A percentile compares a stretch with the other conserved stretches of the same genome.
Evolutionary conservation across 495 filamentous ascomycete genomes (phyloP).

Genomic region (Daldinia grandis): DNA sequence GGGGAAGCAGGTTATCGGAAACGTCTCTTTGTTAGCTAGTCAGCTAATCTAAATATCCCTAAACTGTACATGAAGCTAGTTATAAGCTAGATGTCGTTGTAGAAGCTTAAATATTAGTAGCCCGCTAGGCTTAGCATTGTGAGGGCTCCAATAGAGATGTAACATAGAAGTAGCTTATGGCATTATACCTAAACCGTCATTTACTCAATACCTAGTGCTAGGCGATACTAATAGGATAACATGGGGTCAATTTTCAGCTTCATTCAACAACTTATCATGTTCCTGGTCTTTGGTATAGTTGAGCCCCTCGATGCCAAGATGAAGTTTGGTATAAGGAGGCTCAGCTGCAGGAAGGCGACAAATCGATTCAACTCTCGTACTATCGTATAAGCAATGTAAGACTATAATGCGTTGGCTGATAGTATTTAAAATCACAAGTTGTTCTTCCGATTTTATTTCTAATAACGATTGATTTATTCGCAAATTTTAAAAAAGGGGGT

Average conservation of each 20-base stretch:
- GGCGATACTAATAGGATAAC: background rate
- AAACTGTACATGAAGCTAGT: background rate
- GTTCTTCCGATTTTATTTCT: background rate
- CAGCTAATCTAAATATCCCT: background rate
- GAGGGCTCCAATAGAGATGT: background rate
- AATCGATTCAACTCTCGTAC: background rate
- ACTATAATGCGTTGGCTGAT: background rate
- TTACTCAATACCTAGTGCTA: background rate
- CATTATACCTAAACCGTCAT: background rate
- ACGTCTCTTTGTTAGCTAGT: background rate
- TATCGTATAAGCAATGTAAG: background rate
- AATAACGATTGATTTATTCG: background rate
- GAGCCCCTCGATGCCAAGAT: constrained; percentile 19
- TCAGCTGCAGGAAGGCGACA: constrained; percentile 23
- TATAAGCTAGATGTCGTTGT: background rate
- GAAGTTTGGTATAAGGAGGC: background rate
- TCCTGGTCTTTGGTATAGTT: background rate
- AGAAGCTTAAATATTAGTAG: background rate
- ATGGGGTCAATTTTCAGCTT: constrained; percentile 22
- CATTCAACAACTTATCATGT: constrained; percentile 10
- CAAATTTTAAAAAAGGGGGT: background rate
- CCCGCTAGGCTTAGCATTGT: background rate
- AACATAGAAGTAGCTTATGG: too few relatives aligned
- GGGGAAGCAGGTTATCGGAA: background rate
- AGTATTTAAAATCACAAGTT: background rate